Conservation (phyloP, 495 filamentous ascomycete genomes). For the Hypoxylon rickii region DNA sequence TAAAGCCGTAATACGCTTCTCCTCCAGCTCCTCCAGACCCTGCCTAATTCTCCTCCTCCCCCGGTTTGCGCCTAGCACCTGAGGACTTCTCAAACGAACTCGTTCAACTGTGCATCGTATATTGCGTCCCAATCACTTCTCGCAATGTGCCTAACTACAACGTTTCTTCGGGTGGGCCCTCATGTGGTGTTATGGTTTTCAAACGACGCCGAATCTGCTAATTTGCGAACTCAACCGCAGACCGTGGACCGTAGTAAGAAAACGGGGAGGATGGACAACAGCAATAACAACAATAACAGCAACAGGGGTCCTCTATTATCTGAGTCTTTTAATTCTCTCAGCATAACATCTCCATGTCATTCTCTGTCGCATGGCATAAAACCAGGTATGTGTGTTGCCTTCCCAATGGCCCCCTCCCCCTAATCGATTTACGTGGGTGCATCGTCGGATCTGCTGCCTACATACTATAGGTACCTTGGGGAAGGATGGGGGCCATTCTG, state of each 20-base stretch:
- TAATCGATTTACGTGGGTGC: constrained; percentile 13
- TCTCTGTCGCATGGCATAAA: constrained; percentile 20
- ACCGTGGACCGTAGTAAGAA: too few relatives aligned
- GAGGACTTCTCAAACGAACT: background rate
- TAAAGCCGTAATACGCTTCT: background rate
- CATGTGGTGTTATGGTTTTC: background rate
- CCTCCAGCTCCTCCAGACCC: background rate
- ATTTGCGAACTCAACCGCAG: too few relatives aligned
- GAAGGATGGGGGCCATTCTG: constrained; percentile 28
- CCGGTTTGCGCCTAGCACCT: background rate
- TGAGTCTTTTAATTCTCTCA: constrained; percentile 36
- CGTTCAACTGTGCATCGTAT: too few relatives aligned
- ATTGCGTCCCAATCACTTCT: constrained; percentile 20
- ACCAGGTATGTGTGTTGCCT: constrained; percentile 1
- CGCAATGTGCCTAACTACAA: too few relatives aligned
- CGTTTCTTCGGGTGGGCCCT: too few relatives aligned
- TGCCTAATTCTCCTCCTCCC: background rate
- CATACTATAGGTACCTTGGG: constrained; percentile 19
- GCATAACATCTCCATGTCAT: constrained; percentile 15
- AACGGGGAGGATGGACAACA: too few relatives aligned
- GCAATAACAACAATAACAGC: background rate
- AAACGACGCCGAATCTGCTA: constrained; percentile 11
- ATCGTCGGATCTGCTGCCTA: constrained; percentile 20
- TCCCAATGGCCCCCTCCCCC: too few relatives aligned
- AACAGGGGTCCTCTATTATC: constrained; percentile 24